These are phyloP conservation scores for Ilex asprella DNA, from an alignment of 257 asterid genomes.

Conservation along the genomic window DNA sequence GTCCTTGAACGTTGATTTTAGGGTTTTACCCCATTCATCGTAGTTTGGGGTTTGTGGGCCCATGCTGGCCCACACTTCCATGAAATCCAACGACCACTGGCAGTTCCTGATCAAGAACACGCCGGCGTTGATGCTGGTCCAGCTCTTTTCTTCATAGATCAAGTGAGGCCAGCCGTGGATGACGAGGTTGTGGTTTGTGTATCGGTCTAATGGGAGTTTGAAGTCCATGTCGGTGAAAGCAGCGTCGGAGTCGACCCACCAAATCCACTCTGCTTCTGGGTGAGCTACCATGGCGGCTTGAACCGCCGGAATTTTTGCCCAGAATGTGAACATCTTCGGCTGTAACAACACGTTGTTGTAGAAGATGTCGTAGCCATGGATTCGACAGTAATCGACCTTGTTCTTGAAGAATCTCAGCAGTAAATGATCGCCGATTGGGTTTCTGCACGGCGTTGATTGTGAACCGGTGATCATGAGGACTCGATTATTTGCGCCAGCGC, in stretches of 20 bases:
- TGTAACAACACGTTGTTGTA: constrained; percentile 17
- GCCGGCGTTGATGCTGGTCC: constrained; percentile 17
- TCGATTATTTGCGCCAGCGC: background rate
- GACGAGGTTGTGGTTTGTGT: constrained; percentile 18
- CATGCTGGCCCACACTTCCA: constrained; percentile 22
- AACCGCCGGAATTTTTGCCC: constrained; percentile 22
- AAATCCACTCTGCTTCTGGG: constrained; percentile 29
- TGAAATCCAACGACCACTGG: constrained; percentile 26
- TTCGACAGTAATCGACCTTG: constrained; percentile 23
- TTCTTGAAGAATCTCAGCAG: constrained; percentile 18
- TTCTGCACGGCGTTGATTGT: constrained; percentile 23
- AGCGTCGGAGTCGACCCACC: constrained; percentile 30
- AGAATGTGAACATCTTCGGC: constrained; percentile 14
- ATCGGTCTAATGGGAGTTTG: constrained; percentile 13
- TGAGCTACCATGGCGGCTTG: constrained; percentile 21
- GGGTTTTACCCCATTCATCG: constrained; percentile 19
- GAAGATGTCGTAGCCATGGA: constrained; percentile 22
- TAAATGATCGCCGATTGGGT: constrained; percentile 17
- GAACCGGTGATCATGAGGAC: constrained; percentile 18
- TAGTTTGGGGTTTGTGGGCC: constrained; percentile 23
- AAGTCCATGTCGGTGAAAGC: constrained; percentile 22
- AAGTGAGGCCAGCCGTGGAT: constrained; percentile 12
- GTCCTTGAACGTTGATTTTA: constrained; percentile 17
- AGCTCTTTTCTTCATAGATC: constrained; percentile 17
- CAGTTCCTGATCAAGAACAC: constrained; percentile 21